These are phyloP conservation scores for Monosporascus ibericus DNA, from an alignment of 2,329 filamentous ascomycete species.

Conservation along the genomic window DNA sequence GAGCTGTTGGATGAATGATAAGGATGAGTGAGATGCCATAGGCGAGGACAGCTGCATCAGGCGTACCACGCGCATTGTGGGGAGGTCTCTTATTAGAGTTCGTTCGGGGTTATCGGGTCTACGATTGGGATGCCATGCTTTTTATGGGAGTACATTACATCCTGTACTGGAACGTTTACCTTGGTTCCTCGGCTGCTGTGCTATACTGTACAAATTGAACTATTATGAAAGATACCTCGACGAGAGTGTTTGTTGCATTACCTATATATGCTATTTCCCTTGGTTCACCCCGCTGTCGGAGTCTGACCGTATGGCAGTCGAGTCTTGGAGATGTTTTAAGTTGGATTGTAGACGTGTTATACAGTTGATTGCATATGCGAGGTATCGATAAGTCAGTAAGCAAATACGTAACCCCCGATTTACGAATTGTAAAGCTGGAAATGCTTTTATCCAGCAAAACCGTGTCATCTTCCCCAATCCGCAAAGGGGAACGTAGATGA, in stretches of 20 bases:
- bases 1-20: slow-evolving; percentile 2
- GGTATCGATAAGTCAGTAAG: neutral
- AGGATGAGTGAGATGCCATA: slow-evolving; percentile 10
- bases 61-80: slow-evolving; percentile 20
- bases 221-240: slow-evolving; percentile 15
- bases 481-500: neutral
- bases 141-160: slow-evolving; percentile 8
- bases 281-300: neutral
- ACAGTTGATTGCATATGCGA: neutral
- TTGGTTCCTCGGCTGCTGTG: slow-evolving; percentile 21
- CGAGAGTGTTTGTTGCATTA: neutral
- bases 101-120: slow-evolving; percentile 24
- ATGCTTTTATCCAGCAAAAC: neutral
- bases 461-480: neutral
- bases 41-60: slow-evolving; percentile 13
- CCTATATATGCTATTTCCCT: neutral
- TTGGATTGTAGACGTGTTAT: neutral
- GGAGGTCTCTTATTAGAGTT: slow-evolving; percentile 25
- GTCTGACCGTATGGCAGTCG: too few relatives aligned
- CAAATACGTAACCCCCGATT: neutral
- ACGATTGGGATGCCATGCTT: slow-evolving; percentile 23
- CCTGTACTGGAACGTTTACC: slow-evolving; percentile 18
- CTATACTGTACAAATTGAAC: slow-evolving; percentile 31
- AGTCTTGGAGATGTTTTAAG: neutral
- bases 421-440: neutral